Conservation (phyloP, 129 eudicot genomes). For the Deinandra increscens region DNA sequence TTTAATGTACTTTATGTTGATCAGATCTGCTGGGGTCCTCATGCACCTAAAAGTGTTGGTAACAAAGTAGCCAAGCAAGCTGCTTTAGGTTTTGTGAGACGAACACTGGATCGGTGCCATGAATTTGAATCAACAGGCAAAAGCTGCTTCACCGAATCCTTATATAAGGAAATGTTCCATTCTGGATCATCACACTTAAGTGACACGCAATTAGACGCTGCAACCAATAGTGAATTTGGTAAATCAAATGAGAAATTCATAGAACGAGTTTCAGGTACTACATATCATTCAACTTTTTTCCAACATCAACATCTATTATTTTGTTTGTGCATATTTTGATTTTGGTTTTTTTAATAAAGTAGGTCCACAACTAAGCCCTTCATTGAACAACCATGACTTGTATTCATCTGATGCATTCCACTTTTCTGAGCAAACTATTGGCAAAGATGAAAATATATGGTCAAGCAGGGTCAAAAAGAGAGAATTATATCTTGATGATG, state of each 20-base stretch:
- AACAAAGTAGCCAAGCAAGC: conserved; percentile 83
- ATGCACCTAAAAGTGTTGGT: conserved; percentile 64
- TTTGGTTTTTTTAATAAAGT: conserved; percentile 20
- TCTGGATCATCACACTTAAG: conserved; percentile 47
- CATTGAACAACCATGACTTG: conserved; percentile 49
- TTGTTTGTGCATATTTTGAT: conserved; percentile 22
- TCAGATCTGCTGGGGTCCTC: conserved; percentile 78
- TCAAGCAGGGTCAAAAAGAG: conserved; percentile 61
- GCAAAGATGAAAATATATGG: conserved; percentile 62
- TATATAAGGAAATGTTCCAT: conserved; percentile 53
- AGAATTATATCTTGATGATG: conserved; percentile 72
- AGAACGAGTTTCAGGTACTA: conserved; percentile 63
- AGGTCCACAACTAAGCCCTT: conserved; percentile 66
- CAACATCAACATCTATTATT: not conserved
- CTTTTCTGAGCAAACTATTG: conserved; percentile 42
- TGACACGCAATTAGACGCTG: conserved; percentile 44
- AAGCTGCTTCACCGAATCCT: conserved; percentile 69
- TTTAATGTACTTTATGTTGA: conserved; percentile 18
- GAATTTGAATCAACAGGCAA: conserved; percentile 62
- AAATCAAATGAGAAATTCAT: conserved; percentile 39
- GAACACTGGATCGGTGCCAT: conserved; percentile 57
- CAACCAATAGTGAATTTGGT: conserved; percentile 43
- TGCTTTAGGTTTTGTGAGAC: conserved; percentile 66
- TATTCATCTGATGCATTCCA: conserved; percentile 45
- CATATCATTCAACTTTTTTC: not conserved